Conservation (phyloP, 73 alveolate species). For the Durusdinium trenchii region DNA sequence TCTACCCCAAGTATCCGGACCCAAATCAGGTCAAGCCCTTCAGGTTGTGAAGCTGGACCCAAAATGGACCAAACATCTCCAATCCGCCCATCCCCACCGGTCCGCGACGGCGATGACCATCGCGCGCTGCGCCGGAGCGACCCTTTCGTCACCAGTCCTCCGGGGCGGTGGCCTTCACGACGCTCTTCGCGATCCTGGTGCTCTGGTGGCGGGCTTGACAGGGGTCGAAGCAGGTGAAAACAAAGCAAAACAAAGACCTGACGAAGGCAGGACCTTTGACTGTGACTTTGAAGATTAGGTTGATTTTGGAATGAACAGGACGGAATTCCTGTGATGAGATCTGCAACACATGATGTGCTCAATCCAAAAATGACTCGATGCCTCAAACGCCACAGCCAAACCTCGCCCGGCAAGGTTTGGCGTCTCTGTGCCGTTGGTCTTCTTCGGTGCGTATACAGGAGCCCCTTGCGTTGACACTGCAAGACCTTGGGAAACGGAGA, state of each 20-base stretch:
- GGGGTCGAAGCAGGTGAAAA: not conserved
- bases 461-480: no score
- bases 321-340: no score
- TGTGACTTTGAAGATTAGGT: not conserved
- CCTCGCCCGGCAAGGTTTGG: constrained; percentile 47
- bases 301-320: no score
- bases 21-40: no score
- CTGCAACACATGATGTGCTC: not conserved
- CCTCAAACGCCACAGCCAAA: not conserved
- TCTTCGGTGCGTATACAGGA: constrained; percentile 92
- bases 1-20: no score
- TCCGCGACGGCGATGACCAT: no score
- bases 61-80: no score
- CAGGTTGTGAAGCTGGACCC: no score
- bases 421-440: constrained; percentile 84
- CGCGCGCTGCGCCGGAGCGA: no score
- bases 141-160: constrained; percentile 95
- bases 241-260: not conserved
- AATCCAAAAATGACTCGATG: not conserved
- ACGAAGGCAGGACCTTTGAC: not conserved
- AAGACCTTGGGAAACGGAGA: not conserved
- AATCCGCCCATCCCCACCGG: no score
- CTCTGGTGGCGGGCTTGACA: constrained; percentile 45
- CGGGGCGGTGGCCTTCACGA: constrained; percentile 94
- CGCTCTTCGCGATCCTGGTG: constrained; percentile 87